Evolutionary conservation across 371 early-diverging fungal species (phyloP).

Genomic region (Rhizopus delemar): DNA sequence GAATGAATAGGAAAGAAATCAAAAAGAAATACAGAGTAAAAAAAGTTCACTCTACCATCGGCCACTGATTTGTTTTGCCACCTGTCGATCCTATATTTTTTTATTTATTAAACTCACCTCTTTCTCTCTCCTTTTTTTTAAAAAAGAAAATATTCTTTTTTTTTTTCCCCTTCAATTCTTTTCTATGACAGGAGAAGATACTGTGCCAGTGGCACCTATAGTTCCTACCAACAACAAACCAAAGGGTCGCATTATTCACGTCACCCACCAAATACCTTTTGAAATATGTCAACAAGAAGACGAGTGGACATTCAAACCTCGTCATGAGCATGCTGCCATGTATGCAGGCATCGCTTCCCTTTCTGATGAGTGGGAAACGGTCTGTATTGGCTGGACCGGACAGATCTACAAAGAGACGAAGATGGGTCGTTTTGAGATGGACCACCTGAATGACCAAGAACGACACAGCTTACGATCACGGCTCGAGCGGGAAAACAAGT

Average conservation of each 20-base stretch:
- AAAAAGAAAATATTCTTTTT: background rate
- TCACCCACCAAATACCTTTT: slow-evolving; percentile 31
- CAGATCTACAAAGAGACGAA: slow-evolving; percentile 31
- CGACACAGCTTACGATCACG: slow-evolving; percentile 30
- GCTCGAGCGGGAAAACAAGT: slow-evolving; percentile 54
- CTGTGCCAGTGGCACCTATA: slow-evolving; percentile 13
- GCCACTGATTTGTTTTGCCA: too few relatives aligned
- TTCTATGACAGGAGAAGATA: background rate
- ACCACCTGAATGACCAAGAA: slow-evolving; percentile 29
- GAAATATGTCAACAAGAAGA: too few relatives aligned
- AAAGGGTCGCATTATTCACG: slow-evolving; percentile 49
- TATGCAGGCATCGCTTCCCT: slow-evolving; percentile 71
- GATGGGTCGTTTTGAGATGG: slow-evolving; percentile 38
- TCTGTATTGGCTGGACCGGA: slow-evolving; percentile 75
- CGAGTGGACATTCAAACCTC: too few relatives aligned
- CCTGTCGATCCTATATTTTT: too few relatives aligned
- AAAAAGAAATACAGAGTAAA: too few relatives aligned
- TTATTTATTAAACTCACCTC: too few relatives aligned
- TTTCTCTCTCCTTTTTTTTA: background rate
- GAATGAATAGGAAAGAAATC: too few relatives aligned
- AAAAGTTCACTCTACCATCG: too few relatives aligned
- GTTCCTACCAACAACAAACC: slow-evolving; percentile 13
- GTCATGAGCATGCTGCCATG: slow-evolving; percentile 65
- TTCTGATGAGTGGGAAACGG: slow-evolving; percentile 46
- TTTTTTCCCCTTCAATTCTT: background rate